Percentiles rank a stretch among this genome's conserved stretches.
Evolutionary conservation across 2,329 filamentous ascomycete genomes (phyloP).

Genomic region (Trichoderma brevicompactum): DNA sequence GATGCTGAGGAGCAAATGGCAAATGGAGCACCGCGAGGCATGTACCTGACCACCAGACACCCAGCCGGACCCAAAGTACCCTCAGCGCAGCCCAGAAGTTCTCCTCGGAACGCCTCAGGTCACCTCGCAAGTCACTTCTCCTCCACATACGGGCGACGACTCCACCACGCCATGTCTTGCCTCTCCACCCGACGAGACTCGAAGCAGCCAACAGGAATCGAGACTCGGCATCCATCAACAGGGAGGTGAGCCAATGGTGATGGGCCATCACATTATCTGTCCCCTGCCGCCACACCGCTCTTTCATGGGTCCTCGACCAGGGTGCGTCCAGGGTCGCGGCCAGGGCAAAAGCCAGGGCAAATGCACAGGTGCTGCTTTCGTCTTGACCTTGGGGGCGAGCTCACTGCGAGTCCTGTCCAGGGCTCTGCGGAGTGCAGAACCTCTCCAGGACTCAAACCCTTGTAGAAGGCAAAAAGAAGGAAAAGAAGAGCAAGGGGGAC

Average conservation of each 20-base stretch:
- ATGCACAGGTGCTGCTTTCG: not conserved
- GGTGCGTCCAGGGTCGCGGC: not conserved
- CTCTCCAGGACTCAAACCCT: not conserved
- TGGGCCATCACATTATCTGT: not conserved
- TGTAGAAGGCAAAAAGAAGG: conserved; percentile 10
- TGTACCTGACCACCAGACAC: conserved; percentile 15
- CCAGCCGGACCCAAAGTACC: conserved; percentile 1
- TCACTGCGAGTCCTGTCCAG: too few species aligned
- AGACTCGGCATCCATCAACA: not conserved
- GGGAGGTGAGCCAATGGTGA: not conserved
- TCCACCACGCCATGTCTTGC: conserved; percentile 9
- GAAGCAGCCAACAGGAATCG: conserved; percentile 19
- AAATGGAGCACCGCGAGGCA: not conserved
- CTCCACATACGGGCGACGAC: conserved; percentile 17
- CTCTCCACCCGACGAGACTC: conserved; percentile 25
- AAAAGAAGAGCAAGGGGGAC: conserved; percentile 2
- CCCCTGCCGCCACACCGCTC: conserved; percentile 28
- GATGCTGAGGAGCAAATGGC: too few species aligned
- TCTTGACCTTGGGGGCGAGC: not conserved
- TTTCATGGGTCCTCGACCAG: conserved; percentile 22
- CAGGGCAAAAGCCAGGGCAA: not conserved
- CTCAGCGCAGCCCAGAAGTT: not conserved
- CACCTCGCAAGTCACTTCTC: conserved; percentile 1
- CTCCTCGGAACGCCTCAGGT: not conserved
- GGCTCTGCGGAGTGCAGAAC: too few species aligned